These are phyloP conservation scores for Trichoderma afroharzianum DNA, from an alignment of 2,329 filamentous ascomycete species.

Conservation along the genomic window DNA sequence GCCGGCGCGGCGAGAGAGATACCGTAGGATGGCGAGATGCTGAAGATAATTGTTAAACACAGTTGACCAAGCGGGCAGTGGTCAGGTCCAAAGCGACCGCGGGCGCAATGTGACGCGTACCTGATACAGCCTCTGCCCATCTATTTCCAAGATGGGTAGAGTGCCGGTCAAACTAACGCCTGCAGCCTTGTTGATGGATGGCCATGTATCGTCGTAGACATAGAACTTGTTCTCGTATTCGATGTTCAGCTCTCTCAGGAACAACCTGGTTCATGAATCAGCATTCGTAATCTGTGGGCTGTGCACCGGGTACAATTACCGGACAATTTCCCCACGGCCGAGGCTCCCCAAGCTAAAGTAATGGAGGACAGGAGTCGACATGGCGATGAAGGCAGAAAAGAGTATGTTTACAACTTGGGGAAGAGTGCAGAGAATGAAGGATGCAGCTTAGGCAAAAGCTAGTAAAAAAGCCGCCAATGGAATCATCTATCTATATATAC, in stretches of 20 bases:
- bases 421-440: neutral
- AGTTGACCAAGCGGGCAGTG: constrained; percentile 20
- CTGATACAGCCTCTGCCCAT: constrained; percentile 28
- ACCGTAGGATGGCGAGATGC: constrained; percentile 31
- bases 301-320: neutral
- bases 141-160: constrained; percentile 36
- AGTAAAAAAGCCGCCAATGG: neutral
- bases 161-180: constrained; percentile 30
- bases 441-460: neutral
- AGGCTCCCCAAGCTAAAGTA: constrained; percentile 6
- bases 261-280: neutral
- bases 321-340: constrained; percentile 3
- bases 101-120: constrained; percentile 13
- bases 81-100: constrained; percentile 23
- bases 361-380: neutral
- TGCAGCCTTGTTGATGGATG: constrained; percentile 25
- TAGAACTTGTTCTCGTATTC: constrained; percentile 28
- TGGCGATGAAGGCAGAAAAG: neutral
- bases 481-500: neutral
- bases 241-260: constrained; percentile 20
- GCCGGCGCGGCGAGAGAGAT: constrained; percentile 32
- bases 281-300: neutral
- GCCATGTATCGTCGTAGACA: constrained; percentile 25
- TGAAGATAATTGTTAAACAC: neutral
- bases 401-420: neutral